These are phyloP conservation scores for Suillus decipiens DNA, from an alignment of 768 basidiomycete genomes.

Conservation along the genomic window DNA sequence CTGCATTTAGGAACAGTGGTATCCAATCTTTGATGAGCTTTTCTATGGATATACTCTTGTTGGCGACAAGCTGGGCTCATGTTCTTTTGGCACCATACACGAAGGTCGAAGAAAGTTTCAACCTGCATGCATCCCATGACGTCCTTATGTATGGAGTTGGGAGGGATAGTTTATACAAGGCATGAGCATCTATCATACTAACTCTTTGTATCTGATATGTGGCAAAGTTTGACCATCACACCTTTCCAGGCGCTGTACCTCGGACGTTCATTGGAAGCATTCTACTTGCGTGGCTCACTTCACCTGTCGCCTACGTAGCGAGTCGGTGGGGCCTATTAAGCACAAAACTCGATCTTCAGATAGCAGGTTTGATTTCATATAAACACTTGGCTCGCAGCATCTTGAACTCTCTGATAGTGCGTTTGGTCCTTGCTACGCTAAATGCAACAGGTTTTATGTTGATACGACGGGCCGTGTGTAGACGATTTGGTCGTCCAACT, in stretches of 20 bases:
- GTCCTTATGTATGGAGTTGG: conserved; percentile 72
- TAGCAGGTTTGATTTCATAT: conserved; percentile 52
- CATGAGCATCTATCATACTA: not conserved
- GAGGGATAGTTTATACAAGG: conserved; percentile 41
- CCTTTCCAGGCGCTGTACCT: conserved; percentile 88
- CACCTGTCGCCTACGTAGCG: conserved; percentile 49
- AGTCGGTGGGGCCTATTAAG: conserved; percentile 42
- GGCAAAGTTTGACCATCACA: conserved; percentile 84
- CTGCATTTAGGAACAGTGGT: not conserved
- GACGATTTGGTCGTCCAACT: conserved; percentile 62
- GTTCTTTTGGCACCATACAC: conserved; percentile 84
- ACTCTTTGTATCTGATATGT: conserved; percentile 7
- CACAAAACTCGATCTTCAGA: conserved; percentile 69
- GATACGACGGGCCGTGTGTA: conserved; percentile 60
- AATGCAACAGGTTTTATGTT: conserved; percentile 66
- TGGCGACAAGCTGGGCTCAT: conserved; percentile 58
- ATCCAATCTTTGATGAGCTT: conserved; percentile 16
- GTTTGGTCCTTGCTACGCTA: conserved; percentile 66
- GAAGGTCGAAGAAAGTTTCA: conserved; percentile 98
- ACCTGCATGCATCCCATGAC: conserved; percentile 90
- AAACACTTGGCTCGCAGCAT: not conserved
- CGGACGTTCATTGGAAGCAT: conserved; percentile 83
- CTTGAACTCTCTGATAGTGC: conserved; percentile 47
- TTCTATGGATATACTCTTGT: conserved; percentile 51
- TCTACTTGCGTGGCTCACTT: conserved; percentile 59